Evolutionary conservation across 306 rosid species (phyloP), one percentile per base, ranked within the genome.

Genomic region (Trifolium fragiferum): DNA sequence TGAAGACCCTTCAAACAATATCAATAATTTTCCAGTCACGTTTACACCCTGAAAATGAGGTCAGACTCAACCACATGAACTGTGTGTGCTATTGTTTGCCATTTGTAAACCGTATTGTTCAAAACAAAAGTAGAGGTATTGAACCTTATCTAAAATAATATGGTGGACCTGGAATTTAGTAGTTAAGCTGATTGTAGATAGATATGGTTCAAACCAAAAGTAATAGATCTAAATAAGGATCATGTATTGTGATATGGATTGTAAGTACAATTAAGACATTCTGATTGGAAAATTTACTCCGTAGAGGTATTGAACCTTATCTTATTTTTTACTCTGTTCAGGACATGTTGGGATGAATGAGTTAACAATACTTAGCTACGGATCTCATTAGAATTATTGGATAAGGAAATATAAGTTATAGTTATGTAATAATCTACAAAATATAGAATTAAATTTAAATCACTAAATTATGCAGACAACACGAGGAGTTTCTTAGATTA

Each of bases 1-100:
- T 93, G 10, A 93, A 91, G 92, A 91, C 98, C 77, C 98, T 93
- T 57, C 98, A 93, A 84, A 93, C 98, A 30, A 83, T 91, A 80
- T 82, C 94, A 74, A 89, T 92, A 73, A 88, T 93, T 78, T 83
- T 91, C 75, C 98, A 93, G 82, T 93, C 98, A 57, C 98, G 91
- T 44, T 87, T 93, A 80, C 97, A 87, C 75, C 98, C 98, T 61
- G 92, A 91, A 87, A 84, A 66, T 12, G 98, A 93, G 96, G 98
- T 88, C 76, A 85, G 68, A 61, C 64, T 80, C 63, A 54, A 35
- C 60, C 16, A 60, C 62, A 43, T 37, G 77, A 64, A 75, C 35
- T 73, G 33, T 79, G 4, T 21, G 25, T 40, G 18, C 55, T 77
- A 35, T 2, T 49, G 12, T 59, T 74, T 53, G 13, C 70, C 16